Base-by-base conservation (phyloP, 106 monocot species). In the Dioscorea zingiberensis region DNA sequence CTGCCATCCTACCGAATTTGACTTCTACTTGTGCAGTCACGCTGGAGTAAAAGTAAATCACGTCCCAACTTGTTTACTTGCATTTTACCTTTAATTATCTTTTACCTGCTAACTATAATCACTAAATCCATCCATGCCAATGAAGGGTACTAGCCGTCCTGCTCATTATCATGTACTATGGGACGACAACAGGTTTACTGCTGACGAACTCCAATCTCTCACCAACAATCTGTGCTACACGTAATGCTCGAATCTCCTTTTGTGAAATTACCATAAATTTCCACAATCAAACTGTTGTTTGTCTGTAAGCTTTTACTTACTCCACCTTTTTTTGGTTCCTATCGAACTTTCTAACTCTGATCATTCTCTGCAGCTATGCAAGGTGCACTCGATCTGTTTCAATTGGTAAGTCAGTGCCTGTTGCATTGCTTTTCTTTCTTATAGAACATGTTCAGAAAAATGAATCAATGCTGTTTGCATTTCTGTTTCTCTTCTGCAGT, bases 171-270 rank as follows among this genome's bases (percentile, higher is more conserved):
- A 94, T 70, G 93, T 94, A 53, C 49, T 89, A 10, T 89, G 89
- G 86, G 93, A 94, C 62, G 93, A 89, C 60, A 94, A 89, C 77
- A 84, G 86, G 13, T 94, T 94, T 58, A 79, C 78, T 17, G 89
- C 93, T 13, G 89, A 94, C 62, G 71, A 23, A 13, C 55, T 94
- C 25, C 89, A 94, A 51, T 65, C 77, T 47, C 79, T 98, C 23
- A 98, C 97, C 0, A 93, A 98, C 81, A 86, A 98, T 59, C 74
- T 98, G 1, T 98, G 92, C 59, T 98, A 98, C 77, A 93, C 92
- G 85, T 95, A 83, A 71, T 11, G 23, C 21, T 13, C 25, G 62
- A 0, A 47, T 1, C 53, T 14, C 9, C 28, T 12, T 58, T 29
- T 12, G 28, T 25, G n/a, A 14, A 12, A 0, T 59, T 26, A 25